Conservation (phyloP, 768 basidiomycete species). For the Holtermannia corniformis region DNA sequence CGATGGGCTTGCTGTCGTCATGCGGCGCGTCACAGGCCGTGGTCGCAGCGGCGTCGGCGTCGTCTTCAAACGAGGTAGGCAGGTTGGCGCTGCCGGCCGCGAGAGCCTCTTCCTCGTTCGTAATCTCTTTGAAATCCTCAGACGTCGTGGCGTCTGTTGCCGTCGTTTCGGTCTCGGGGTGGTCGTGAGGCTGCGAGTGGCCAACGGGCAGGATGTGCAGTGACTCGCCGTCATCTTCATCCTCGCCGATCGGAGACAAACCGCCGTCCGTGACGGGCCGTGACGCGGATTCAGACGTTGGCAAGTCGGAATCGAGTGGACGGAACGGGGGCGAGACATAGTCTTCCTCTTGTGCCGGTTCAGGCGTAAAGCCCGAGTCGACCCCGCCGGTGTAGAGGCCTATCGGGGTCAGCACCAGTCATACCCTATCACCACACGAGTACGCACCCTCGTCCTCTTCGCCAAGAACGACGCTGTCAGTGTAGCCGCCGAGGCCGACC, state of each 20-base stretch:
- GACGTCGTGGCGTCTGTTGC: constrained; percentile 18
- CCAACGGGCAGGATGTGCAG: constrained; percentile 16
- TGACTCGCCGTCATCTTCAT: constrained; percentile 15
- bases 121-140: constrained; percentile 30
- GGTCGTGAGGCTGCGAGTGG: neutral
- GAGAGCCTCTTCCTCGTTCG: constrained; percentile 15
- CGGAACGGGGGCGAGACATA: constrained; percentile 38
- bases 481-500: constrained; percentile 4
- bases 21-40: constrained; percentile 59
- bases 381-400: constrained; percentile 29
- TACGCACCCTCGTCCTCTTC: constrained; percentile 25
- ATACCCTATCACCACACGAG: neutral
- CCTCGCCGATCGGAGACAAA: too few relatives aligned
- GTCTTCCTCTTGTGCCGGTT: constrained; percentile 19
- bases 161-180: constrained; percentile 14
- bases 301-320: constrained; percentile 22
- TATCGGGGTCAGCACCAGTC: neutral
- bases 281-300: constrained; percentile 5
- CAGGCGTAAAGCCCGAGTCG: constrained; percentile 7
- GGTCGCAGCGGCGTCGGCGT: constrained; percentile 64
- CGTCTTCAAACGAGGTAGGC: constrained; percentile 54
- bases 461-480: neutral
- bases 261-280: too few relatives aligned
- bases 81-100: constrained; percentile 7
- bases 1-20: constrained; percentile 49